phyloP scores from a whole-genome alignment of 495 filamentous ascomycete species.

The Penicillium silybi region DNA sequence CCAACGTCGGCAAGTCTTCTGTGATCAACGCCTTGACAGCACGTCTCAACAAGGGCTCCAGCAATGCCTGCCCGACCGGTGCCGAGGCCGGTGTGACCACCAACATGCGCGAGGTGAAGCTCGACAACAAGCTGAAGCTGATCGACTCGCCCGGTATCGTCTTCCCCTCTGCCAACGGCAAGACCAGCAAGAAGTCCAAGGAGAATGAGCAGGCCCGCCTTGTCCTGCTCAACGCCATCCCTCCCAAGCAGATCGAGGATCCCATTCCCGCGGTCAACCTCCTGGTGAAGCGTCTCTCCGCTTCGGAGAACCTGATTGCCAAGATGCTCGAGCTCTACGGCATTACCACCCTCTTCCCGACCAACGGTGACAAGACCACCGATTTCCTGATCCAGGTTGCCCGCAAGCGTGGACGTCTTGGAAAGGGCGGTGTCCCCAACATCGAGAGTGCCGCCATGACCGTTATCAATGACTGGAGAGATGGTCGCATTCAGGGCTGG shows the following conservation, averaged over 20 bases:
- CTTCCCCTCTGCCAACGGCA: constrained; percentile 62
- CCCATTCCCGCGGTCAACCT: constrained; percentile 80
- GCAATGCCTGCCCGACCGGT: constrained; percentile 76
- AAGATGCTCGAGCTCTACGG: constrained; percentile 80
- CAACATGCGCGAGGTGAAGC: constrained; percentile 79
- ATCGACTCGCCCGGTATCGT: constrained; percentile 96
- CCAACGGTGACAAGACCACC: constrained; percentile 69
- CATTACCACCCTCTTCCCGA: constrained; percentile 69
- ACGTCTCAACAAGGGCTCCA: constrained; percentile 63
- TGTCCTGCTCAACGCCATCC: constrained; percentile 84
- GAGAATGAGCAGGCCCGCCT: constrained; percentile 70
- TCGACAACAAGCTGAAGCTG: constrained; percentile 90
- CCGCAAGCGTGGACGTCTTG: constrained; percentile 82
- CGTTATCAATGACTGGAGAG: constrained; percentile 92
- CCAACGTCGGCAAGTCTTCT: constrained; percentile 95
- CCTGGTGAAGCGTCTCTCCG: constrained; percentile 71
- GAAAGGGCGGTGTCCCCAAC: constrained; percentile 89
- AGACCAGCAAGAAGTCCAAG: constrained; percentile 50
- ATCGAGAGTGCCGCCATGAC: constrained; percentile 81
- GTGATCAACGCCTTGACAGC: constrained; percentile 92
- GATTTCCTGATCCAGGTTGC: constrained; percentile 95
- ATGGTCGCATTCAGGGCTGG: constrained; percentile 95
- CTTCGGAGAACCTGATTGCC: constrained; percentile 63
- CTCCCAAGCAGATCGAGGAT: constrained; percentile 90
- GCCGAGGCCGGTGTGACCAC: constrained; percentile 95